These are phyloP conservation scores for Chenopodium album DNA, from an alignment of 148 eudicot genomes.

Conservation along the genomic window DNA sequence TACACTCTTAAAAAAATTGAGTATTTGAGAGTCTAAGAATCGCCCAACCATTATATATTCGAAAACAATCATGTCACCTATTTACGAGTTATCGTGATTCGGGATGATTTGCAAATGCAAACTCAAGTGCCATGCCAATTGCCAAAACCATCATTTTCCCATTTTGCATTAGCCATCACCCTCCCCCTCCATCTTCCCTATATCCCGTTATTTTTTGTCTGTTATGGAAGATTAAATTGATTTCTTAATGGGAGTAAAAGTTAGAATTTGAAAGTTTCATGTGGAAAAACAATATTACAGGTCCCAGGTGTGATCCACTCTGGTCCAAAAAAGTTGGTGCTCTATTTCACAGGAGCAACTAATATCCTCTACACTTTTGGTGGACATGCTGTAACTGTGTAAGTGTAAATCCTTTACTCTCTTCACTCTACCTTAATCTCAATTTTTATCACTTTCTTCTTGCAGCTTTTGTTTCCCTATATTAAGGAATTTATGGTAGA, in stretches of 20 bases:
- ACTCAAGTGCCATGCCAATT: no score
- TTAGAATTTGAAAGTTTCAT: conserved; percentile 1
- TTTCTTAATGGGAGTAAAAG: conserved; percentile 17
- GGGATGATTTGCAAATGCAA: no score
- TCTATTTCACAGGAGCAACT: conserved; percentile 70
- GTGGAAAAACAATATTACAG: conserved; percentile 23
- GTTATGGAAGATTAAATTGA: conserved; percentile 2
- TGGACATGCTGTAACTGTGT: conserved; percentile 84
- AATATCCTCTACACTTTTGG: conserved; percentile 79
- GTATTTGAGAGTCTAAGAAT: no score
- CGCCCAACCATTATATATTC: no score
- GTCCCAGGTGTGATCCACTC: conserved; percentile 60
- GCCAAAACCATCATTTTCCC: no score
- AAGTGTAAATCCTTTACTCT: conserved; percentile 27
- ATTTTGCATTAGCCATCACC: conserved; percentile 9
- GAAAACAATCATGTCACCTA: no score
- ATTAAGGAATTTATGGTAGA: conserved; percentile 16
- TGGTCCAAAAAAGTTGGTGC: conserved; percentile 52
- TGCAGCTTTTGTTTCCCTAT: conserved; percentile 33
- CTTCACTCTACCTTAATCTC: not conserved
- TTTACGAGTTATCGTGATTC: no score
- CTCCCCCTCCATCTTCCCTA: not conserved
- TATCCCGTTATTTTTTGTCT: conserved; percentile 13
- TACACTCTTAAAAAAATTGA: no score
- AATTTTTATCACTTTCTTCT: conserved; percentile 15